These are phyloP conservation scores for Pinus tabuliformis DNA, from an alignment of 75 land plant genomes.

Conservation along the genomic window DNA sequence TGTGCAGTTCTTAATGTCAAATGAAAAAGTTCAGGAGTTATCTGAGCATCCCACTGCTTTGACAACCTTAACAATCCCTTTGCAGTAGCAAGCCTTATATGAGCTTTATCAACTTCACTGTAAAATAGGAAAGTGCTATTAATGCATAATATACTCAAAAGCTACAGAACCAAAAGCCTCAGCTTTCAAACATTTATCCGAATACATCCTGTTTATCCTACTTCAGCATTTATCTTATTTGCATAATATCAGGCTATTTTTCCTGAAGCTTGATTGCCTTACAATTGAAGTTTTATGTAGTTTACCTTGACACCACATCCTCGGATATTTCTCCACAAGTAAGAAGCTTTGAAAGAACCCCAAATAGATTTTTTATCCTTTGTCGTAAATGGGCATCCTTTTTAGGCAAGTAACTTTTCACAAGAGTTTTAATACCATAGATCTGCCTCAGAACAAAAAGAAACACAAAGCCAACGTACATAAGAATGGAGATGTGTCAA, in stretches of 20 bases:
- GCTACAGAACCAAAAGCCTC: slow-evolving; percentile 1
- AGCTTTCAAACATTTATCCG: not conserved
- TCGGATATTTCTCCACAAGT: slow-evolving; percentile 62
- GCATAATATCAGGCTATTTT: not conserved
- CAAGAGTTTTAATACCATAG: slow-evolving; percentile 77
- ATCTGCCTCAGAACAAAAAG: slow-evolving; percentile 44
- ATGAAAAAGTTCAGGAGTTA: slow-evolving; percentile 65
- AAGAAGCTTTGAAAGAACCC: slow-evolving; percentile 59
- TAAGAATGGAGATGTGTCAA: not conserved
- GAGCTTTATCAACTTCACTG: slow-evolving; percentile 88
- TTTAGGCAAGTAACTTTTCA: slow-evolving; percentile 86
- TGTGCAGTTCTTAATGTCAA: slow-evolving; percentile 61
- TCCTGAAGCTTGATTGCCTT: not conserved
- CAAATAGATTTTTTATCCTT: slow-evolving; percentile 65
- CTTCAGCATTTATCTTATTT: too few relatives aligned
- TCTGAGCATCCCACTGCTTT: slow-evolving; percentile 76
- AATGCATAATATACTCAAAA: not conserved
- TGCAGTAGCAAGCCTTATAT: slow-evolving; percentile 85
- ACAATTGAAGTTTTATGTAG: not conserved
- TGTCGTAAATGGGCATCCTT: slow-evolving; percentile 79
- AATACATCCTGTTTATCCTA: too few relatives aligned
- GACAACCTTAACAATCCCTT: slow-evolving; percentile 83
- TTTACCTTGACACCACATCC: slow-evolving; percentile 76
- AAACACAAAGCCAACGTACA: not conserved
- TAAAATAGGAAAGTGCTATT: slow-evolving; percentile 9